These are phyloP conservation scores for Saccharomycopsis malanga DNA, from an alignment of 805 yeast genomes.

Conservation along the genomic window DNA sequence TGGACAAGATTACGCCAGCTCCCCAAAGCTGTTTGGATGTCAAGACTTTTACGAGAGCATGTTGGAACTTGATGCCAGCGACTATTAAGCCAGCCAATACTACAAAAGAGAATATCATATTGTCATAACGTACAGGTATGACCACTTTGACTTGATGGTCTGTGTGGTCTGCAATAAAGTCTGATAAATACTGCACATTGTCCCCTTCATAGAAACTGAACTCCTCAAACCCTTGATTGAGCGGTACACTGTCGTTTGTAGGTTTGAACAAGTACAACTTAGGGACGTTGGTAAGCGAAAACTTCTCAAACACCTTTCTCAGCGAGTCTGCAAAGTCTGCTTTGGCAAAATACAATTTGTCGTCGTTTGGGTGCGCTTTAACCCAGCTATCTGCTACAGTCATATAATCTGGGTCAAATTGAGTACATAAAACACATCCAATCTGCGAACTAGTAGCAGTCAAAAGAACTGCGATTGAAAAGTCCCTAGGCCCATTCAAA, in stretches of 20 bases:
- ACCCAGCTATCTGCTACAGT: slow-evolving; percentile 58
- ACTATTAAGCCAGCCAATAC: slow-evolving; percentile 33
- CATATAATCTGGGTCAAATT: slow-evolving; percentile 59
- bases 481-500: slow-evolving; percentile 57
- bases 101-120: slow-evolving; percentile 29
- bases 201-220: slow-evolving; percentile 43
- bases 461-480: slow-evolving; percentile 59
- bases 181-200: slow-evolving; percentile 27
- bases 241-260: slow-evolving; percentile 30
- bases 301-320: slow-evolving; percentile 35
- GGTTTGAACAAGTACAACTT: slow-evolving; percentile 59
- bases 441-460: slow-evolving; percentile 70
- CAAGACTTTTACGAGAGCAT: slow-evolving; percentile 34
- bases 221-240: slow-evolving; percentile 31
- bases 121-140: slow-evolving; percentile 35
- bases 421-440: slow-evolving; percentile 69
- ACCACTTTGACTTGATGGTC: slow-evolving; percentile 26
- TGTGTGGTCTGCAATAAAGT: slow-evolving; percentile 25
- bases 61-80: slow-evolving; percentile 29
- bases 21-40: slow-evolving; percentile 66
- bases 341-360: slow-evolving; percentile 58
- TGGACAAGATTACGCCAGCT: slow-evolving; percentile 49
- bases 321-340: slow-evolving; percentile 64
- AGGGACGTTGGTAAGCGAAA: slow-evolving; percentile 68
- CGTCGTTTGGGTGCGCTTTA: slow-evolving; percentile 45